Evolutionary conservation across 202 grass and related monocot genomes (phyloP), one percentile per base, ranked within the genome.

Genomic region (Zoysia matrella): DNA sequence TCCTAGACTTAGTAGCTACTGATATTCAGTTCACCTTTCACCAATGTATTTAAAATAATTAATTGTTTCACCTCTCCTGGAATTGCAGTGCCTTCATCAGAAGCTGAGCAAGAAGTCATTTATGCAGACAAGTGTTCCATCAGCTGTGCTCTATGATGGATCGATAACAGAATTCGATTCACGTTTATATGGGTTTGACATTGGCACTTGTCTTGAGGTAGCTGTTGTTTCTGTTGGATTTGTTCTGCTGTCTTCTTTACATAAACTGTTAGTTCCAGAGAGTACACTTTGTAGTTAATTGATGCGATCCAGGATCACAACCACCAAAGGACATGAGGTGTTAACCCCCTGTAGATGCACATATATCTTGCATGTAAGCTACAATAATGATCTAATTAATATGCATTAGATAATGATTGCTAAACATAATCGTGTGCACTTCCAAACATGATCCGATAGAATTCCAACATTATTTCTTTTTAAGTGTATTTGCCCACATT

Each of bases 131-230:
- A 89, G 46, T 80, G 81, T 95, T 78, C 88, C 70, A 80, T 71
- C 80, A 16, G 84, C 80, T 77, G 77, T 88, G 63, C 92, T 98
- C 55, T 98, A 93, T 77, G 48, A 92, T 82, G 95, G 95, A 91
- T 98, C 95, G 8, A 92, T 98, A 82, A 86, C 77, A 14, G 86
- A 91, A 47, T 93, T 85, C 71, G 95, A 98, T 86, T 87, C 92
- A 81, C 88, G 86, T 22, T 72, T 98, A 76, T 93, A 84, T 81
- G 89, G 93, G 49, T 82, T 91, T 77, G 92, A 98, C 42, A 91
- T 98, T 70, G 95, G 88, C 60, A 98, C 92, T 72, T 93, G 95
- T 49, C 84, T 98, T 73, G 95, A 98, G 92, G 95, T 98, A 88
- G 12, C 39, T 42, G 46, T 69, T 41, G 47, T 75, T 62, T 42